These are phyloP conservation scores for Claviceps maximensis DNA, from an alignment of 2,329 filamentous ascomycete species.

Conservation along the genomic window DNA sequence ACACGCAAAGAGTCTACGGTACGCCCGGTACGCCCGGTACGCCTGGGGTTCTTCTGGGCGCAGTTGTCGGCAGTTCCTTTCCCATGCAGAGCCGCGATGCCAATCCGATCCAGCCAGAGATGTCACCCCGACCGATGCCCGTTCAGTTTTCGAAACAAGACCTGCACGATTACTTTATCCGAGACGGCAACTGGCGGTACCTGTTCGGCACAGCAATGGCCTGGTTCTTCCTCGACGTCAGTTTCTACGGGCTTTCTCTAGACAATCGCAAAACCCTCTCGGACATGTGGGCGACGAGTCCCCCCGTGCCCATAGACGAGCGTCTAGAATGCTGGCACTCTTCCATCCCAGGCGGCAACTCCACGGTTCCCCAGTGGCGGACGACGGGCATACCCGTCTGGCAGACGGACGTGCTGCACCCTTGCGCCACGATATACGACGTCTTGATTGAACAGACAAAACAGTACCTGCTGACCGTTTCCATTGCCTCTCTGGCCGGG, in stretches of 20 bases:
- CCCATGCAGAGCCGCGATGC: conserved; percentile 12
- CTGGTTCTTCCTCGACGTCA: conserved; percentile 42
- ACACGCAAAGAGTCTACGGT: conserved; percentile 46
- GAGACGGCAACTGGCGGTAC: conserved; percentile 22
- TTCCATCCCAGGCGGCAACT: conserved; percentile 27
- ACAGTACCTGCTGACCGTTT: conserved; percentile 39
- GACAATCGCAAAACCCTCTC: conserved; percentile 27
- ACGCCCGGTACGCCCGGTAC: conserved; percentile 12
- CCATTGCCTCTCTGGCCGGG: conserved; percentile 36
- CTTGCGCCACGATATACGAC: conserved; percentile 39
- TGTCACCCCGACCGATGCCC: conserved; percentile 25
- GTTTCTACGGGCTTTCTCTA: conserved; percentile 39
- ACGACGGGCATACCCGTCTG: conserved; percentile 29
- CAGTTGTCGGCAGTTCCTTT: conserved; percentile 8
- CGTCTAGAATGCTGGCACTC: conserved; percentile 35
- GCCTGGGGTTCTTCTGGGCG: conserved; percentile 5
- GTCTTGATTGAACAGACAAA: conserved; percentile 38
- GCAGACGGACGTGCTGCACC: conserved; percentile 35
- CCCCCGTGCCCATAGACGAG: conserved; percentile 20
- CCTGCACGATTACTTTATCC: conserved; percentile 37
- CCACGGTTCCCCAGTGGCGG: conserved; percentile 29
- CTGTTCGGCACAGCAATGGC: conserved; percentile 29
- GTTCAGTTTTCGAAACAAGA: conserved; percentile 36
- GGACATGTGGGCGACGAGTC: conserved; percentile 25
- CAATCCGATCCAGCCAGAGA: conserved; percentile 17